These are phyloP conservation scores for Hymenoscyphus occultus DNA, from an alignment of 2,329 filamentous ascomycete species.

Conservation along the genomic window DNA sequence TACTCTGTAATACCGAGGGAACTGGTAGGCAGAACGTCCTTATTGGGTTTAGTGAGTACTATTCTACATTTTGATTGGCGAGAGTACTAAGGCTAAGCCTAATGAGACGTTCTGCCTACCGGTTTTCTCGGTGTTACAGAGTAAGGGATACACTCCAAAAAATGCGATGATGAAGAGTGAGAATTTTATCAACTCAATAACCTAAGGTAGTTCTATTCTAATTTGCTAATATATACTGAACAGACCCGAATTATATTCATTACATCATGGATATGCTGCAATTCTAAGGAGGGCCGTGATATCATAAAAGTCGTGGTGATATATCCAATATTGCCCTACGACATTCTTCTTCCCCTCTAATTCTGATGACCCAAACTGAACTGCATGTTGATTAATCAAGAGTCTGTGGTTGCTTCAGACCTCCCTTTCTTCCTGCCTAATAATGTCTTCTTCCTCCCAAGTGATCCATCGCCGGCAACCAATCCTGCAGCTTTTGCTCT, in stretches of 20 bases:
- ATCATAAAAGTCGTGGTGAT: constrained; percentile 11
- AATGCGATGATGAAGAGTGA: too few species aligned
- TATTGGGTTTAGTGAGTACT: too few species aligned
- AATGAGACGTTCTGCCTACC: too few species aligned
- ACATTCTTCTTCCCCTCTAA: neutral
- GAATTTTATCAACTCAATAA: neutral
- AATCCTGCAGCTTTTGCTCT: constrained; percentile 26
- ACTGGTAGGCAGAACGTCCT: too few species aligned
- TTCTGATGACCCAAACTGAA: neutral
- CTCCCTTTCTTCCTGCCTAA: constrained; percentile 11
- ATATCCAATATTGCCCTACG: constrained; percentile 12
- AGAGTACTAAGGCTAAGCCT: too few species aligned
- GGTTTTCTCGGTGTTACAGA: too few species aligned
- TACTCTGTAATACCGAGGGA: too few species aligned
- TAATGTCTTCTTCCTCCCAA: constrained; percentile 12
- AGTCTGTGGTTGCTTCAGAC: neutral
- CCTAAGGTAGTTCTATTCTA: neutral
- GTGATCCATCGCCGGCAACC: neutral
- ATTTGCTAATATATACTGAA: constrained; percentile 1
- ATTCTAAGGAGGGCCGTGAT: constrained; percentile 10
- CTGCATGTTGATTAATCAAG: neutral
- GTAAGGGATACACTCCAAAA: too few species aligned
- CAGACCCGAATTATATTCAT: constrained; percentile 9
- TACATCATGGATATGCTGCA: constrained; percentile 11
- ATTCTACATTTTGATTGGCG: too few species aligned